phyloP scores from a whole-genome alignment of 352 stramenopile genomes.

The Phytophthora meadii region DNA sequence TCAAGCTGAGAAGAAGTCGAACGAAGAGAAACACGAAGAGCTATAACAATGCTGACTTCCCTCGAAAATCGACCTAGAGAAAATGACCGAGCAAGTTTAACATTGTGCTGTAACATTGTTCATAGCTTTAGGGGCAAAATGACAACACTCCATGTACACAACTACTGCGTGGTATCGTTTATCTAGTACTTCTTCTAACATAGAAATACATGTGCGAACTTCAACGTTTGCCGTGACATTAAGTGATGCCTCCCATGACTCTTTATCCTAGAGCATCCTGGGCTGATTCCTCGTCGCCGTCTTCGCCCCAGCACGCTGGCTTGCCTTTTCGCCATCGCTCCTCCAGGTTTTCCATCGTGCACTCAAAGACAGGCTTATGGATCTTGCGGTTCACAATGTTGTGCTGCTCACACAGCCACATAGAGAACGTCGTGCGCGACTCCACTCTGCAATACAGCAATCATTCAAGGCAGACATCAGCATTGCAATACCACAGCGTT shows the following conservation, averaged over 20 bases:
- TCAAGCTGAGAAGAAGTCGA: conserved; percentile 14
- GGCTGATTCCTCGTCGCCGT: conserved; percentile 44
- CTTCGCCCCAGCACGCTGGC: conserved; percentile 83
- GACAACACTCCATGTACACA: conserved; percentile 18
- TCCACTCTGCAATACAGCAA: conserved; percentile 65
- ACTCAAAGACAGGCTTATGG: conserved; percentile 94
- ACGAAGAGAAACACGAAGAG: conserved; percentile 59
- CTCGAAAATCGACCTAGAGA: conserved; percentile 16
- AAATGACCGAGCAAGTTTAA: conserved; percentile 2
- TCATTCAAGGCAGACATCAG: not conserved
- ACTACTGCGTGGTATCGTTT: not conserved
- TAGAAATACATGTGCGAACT: not conserved
- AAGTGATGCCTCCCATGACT: too few relatives aligned
- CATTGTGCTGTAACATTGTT: conserved; percentile 13
- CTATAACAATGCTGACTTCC: conserved; percentile 15
- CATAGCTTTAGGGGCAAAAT: conserved; percentile 16
- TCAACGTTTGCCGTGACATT: not conserved
- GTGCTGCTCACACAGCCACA: conserved; percentile 98
- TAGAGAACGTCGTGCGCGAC: conserved; percentile 92
- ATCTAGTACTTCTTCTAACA: too few relatives aligned
- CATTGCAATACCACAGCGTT: not conserved
- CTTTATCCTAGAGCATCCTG: conserved; percentile 34
- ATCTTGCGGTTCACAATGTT: conserved; percentile 98
- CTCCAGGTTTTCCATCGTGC: conserved; percentile 93
- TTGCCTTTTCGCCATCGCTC: conserved; percentile 95